Conservation (phyloP, 805 yeast species). For the Kodamaea kaohsiungensis region DNA sequence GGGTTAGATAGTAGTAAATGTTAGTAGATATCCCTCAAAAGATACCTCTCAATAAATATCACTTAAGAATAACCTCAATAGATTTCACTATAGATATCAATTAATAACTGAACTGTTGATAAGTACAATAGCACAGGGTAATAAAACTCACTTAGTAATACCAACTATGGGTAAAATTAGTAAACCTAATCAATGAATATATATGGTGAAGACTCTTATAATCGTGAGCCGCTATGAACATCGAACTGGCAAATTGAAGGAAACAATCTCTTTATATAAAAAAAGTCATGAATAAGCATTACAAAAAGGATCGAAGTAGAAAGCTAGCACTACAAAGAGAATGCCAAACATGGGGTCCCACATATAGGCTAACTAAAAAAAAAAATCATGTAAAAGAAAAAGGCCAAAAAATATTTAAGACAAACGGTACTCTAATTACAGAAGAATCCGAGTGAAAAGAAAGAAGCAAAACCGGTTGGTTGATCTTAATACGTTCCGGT, state of each 20-base stretch:
- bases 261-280: slow-evolving; percentile 1
- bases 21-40: no score
- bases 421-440: neutral
- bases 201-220: neutral
- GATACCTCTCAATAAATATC: no score
- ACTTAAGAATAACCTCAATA: no score
- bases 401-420: neutral
- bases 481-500: neutral
- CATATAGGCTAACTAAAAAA: neutral
- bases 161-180: no score
- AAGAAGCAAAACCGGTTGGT: neutral
- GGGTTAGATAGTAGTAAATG: no score
- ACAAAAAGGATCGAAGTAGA: neutral
- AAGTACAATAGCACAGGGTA: no score
- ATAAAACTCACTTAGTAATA: no score
- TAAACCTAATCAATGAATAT: no score
- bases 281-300: neutral
- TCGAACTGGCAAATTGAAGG: neutral
- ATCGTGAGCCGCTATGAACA: neutral
- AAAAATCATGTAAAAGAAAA: neutral
- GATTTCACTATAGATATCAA: no score
- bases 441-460: neutral
- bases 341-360: slow-evolving; percentile 1
- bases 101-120: no score
- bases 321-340: neutral